Conservation (phyloP, 345 rosid genomes). For the Gossypium ekmanianum region DNA sequence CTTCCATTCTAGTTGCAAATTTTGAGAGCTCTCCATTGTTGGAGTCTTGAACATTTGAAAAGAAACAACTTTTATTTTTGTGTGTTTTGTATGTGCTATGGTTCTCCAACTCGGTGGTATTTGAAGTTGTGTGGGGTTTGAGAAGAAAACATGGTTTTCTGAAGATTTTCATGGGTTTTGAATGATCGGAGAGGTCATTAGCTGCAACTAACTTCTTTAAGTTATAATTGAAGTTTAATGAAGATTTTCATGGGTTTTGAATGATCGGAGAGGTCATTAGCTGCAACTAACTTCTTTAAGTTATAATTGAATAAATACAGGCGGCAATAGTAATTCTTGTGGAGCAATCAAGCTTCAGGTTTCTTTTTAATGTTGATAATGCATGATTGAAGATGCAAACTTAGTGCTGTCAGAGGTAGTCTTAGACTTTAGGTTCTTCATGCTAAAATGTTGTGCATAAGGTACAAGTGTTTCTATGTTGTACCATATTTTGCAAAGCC, state of each 20-base stretch:
- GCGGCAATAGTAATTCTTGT: not conserved
- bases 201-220: not conserved
- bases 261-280: not conserved
- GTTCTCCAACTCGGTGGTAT: not conserved
- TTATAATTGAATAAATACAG: not conserved
- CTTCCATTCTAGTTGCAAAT: not conserved
- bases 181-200: not conserved
- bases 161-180: not conserved
- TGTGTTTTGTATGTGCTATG: not conserved
- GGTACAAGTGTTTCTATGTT: not conserved
- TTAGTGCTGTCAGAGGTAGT: not conserved
- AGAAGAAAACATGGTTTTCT: slow-evolving; percentile 6
- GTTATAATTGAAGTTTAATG: not conserved
- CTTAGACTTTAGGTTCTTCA: not conserved
- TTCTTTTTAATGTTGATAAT: not conserved
- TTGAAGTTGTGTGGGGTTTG: not conserved
- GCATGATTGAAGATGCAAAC: not conserved
- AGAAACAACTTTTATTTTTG: not conserved
- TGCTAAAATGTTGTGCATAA: not conserved
- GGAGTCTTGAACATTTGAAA: not conserved
- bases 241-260: not conserved
- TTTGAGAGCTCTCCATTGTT: not conserved
- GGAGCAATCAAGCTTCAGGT: not conserved
- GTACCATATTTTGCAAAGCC: not conserved
- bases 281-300: not conserved